Evolutionary conservation across 78 protist species (phyloP).

Genomic region (Goniomonas avonlea): DNA sequence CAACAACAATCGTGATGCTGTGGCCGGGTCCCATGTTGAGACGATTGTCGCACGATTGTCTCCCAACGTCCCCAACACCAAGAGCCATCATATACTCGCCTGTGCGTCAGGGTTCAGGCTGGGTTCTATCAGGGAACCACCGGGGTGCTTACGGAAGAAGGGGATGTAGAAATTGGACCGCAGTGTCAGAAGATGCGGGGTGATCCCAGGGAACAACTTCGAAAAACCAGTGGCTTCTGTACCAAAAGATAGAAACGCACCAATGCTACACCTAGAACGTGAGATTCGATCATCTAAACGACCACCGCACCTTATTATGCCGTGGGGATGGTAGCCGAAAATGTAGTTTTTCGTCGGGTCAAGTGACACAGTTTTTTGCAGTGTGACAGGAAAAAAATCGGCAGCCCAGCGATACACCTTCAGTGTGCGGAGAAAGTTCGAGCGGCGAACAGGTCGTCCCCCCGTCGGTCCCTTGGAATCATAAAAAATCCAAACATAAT

Average conservation of each 20-base stretch:
- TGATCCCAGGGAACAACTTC: not conserved
- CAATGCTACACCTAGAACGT: too few species aligned
- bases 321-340: conserved; percentile 14
- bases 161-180: not conserved
- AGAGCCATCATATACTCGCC: too few species aligned
- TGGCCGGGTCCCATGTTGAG: too few species aligned
- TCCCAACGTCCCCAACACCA: too few species aligned
- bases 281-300: not conserved
- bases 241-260: not conserved
- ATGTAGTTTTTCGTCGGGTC: not conserved
- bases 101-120: too few species aligned
- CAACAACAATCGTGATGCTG: not conserved
- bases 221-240: not conserved
- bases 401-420: too few species aligned
- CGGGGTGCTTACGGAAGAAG: not conserved
- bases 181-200: not conserved
- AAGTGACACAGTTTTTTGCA: not conserved
- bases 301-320: not conserved
- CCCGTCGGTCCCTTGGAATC: too few species aligned
- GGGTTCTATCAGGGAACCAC: too few species aligned
- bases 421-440: too few species aligned
- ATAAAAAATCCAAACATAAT: too few species aligned
- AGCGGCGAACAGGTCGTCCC: too few species aligned
- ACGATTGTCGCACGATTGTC: too few species aligned
- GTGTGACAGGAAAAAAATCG: not conserved